Evolutionary conservation across 495 filamentous ascomycete genomes (phyloP).

Genomic region (Penicillium alfredii): DNA sequence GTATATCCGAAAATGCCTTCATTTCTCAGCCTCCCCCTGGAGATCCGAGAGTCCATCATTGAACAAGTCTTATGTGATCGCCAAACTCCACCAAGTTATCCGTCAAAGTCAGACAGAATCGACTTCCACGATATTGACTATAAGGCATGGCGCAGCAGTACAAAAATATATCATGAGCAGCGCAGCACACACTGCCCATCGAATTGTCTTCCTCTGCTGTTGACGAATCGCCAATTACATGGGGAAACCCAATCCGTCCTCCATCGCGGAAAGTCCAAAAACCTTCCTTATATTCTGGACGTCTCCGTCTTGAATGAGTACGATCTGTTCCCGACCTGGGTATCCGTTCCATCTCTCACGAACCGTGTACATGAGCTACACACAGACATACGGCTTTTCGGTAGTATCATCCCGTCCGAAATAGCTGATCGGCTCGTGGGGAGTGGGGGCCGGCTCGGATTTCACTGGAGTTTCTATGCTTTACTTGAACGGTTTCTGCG

Average conservation of each 20-base stretch:
- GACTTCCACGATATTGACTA: neutral
- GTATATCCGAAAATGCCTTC: constrained; percentile 2
- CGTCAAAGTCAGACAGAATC: constrained; percentile 2
- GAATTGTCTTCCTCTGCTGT: constrained; percentile 3
- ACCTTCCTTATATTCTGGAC: constrained; percentile 4
- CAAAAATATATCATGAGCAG: constrained; percentile 2
- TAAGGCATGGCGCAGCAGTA: neutral
- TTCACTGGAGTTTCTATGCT: constrained; percentile 18
- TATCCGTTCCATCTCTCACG: constrained; percentile 13
- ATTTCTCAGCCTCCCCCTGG: neutral
- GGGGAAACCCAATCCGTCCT: neutral
- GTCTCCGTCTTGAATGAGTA: constrained; percentile 9
- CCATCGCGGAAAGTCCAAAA: neutral
- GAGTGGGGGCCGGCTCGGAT: constrained; percentile 10
- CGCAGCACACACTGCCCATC: constrained; percentile 3
- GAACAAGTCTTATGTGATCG: constrained; percentile 1
- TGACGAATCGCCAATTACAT: constrained; percentile 1
- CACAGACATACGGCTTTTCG: constrained; percentile 10
- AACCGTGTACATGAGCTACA: constrained; percentile 6
- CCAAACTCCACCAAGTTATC: neutral
- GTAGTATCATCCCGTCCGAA: constrained; percentile 6
- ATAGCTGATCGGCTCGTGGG: neutral
- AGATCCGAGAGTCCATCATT: constrained; percentile 1
- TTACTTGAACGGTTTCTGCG: constrained; percentile 14
- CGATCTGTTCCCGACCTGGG: constrained; percentile 12